phyloP scores from a whole-genome alignment of 2,329 filamentous ascomycete genomes.

The Periconia sp. region DNA sequence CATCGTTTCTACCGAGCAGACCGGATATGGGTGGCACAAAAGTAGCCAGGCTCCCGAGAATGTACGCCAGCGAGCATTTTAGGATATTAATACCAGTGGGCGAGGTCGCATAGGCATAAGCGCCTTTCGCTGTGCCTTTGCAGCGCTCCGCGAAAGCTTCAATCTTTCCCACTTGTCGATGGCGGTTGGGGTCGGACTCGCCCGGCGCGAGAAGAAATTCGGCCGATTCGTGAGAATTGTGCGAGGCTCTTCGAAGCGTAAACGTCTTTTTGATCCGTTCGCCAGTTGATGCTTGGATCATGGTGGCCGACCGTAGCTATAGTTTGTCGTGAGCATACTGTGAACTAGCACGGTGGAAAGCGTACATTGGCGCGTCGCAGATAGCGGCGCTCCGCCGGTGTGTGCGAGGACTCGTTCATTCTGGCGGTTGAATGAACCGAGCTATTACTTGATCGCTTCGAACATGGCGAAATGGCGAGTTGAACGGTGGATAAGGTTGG shows the following conservation, averaged over 20 bases:
- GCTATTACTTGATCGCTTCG: neutral
- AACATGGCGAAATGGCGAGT: constrained; percentile 5
- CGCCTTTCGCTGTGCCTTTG: constrained; percentile 31
- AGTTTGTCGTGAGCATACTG: constrained; percentile 22
- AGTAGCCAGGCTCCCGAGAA: constrained; percentile 84
- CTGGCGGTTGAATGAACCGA: neutral
- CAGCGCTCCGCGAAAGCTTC: constrained; percentile 44
- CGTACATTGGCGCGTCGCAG: constrained; percentile 46
- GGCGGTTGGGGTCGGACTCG: constrained; percentile 32
- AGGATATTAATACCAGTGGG: constrained; percentile 79
- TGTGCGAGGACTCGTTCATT: constrained; percentile 40
- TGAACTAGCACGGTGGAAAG: constrained; percentile 3
- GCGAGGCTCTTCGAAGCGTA: constrained; percentile 64
- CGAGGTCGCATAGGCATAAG: constrained; percentile 69
- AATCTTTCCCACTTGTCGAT: constrained; percentile 39
- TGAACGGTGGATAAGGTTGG: too few relatives aligned
- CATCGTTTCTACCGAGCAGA: constrained; percentile 82
- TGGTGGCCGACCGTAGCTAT: constrained; percentile 81
- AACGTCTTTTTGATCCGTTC: constrained; percentile 82
- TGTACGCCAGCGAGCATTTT: constrained; percentile 90
- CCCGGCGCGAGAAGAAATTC: constrained; percentile 48
- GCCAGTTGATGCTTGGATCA: constrained; percentile 85
- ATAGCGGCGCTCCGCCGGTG: constrained; percentile 42
- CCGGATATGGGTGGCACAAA: constrained; percentile 76
- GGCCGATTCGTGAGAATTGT: constrained; percentile 52